Conservation (phyloP, 2,329 filamentous ascomycete genomes). For the Davidsoniella virescens region DNA sequence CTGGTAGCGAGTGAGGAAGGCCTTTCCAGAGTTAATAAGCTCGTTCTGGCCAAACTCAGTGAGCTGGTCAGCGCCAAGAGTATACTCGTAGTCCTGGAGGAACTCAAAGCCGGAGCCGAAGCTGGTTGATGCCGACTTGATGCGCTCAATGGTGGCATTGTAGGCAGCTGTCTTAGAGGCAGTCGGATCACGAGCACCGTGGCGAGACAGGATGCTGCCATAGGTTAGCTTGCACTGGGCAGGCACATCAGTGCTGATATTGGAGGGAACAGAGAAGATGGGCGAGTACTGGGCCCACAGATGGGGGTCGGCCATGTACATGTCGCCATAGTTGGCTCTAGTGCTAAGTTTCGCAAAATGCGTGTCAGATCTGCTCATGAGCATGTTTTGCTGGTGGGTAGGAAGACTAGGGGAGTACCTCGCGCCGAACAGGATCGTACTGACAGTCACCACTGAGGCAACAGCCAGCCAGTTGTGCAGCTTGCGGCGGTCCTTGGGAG, state of each 20-base stretch:
- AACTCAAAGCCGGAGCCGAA: constrained; percentile 54
- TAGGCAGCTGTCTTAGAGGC: constrained; percentile 48
- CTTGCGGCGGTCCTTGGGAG: constrained; percentile 6
- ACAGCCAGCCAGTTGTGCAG: constrained; percentile 1
- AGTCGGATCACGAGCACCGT: constrained; percentile 74
- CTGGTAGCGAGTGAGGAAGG: constrained; percentile 61
- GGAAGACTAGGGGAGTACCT: constrained; percentile 4
- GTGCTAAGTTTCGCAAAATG: constrained; percentile 28
- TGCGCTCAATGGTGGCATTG: constrained; percentile 42
- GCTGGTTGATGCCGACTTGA: constrained; percentile 39
- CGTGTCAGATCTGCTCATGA: neutral
- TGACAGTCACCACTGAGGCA: constrained; percentile 1
- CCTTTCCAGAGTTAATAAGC: constrained; percentile 56
- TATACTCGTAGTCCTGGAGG: constrained; percentile 54
- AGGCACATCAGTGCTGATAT: constrained; percentile 44
- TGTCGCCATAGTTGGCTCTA: constrained; percentile 1
- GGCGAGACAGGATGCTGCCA: constrained; percentile 65
- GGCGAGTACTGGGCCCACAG: constrained; percentile 82
- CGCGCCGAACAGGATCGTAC: constrained; percentile 6
- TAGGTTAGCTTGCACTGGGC: constrained; percentile 59
- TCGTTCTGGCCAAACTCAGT: constrained; percentile 50
- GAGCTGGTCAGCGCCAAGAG: constrained; percentile 51
- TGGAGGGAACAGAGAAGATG: constrained; percentile 59
- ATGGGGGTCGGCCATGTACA: constrained; percentile 6
- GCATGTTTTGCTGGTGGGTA: neutral